Evolutionary conservation across 805 yeast genomes (phyloP), one percentile per base, ranked within the genome.

Genomic region (Brettanomyces nanus): DNA sequence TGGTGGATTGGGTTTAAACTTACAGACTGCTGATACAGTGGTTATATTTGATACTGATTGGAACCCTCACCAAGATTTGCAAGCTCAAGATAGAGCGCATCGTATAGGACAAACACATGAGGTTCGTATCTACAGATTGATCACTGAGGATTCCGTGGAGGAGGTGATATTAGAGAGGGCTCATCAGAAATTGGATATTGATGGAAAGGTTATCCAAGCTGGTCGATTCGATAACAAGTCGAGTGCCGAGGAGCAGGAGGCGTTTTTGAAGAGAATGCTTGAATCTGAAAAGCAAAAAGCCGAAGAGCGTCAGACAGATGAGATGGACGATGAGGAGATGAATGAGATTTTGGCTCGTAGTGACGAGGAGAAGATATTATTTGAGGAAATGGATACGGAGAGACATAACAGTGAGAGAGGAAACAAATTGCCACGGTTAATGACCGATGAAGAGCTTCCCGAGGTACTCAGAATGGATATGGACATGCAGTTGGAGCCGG

Each of bases 1-100:
- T 37, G 94, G 94, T 71, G 94, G 94, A 46, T 72, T 84, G 51
- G 94, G 94, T 54, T 69, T 84, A 52, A 84, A 84, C 59, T 73
- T 84, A 57, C 94, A 84, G 63, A 82, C 89, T 19, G 94, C 94
- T 3, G 94, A 84, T 56, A 84, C 94, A 0, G 94, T 84, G 41
- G 77, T 84, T 45, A 84, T 84, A 45, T 84, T 83, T 56, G 94
- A 84, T 58, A 81, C 90, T 13, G 94, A 84, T 63, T 84, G 94
- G 94, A 84, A 84, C 54, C 94, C 94, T 6, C 94, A 84, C 63
- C 94, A 84, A 60, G 94, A 84, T 75, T 73, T 84, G 53, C 94
- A 84, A 58, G 94, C 92, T 1, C 94, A 84, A 61, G 94, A 84
- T 61, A 71, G 94, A 66, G 94, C 94, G 1, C 94, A 84, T 59